Evolutionary conservation across 495 filamentous ascomycete genomes (phyloP).

Genomic region (Amniculicola lignicola): DNA sequence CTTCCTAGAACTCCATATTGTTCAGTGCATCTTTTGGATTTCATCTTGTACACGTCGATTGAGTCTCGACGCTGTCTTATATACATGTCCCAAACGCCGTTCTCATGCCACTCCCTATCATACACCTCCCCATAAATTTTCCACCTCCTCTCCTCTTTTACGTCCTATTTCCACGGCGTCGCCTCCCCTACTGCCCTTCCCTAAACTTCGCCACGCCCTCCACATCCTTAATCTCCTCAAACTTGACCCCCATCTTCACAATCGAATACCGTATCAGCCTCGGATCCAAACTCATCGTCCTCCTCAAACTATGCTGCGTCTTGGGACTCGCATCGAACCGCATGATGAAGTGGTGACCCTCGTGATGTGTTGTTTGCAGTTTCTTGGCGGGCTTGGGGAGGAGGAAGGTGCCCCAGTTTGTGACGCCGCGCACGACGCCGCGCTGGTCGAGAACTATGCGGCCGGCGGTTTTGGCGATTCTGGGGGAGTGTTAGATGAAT

Average conservation of each 20-base stretch:
- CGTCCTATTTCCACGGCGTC: not conserved
- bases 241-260: conserved; percentile 80
- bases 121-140: conserved; percentile 4
- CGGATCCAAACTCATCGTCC: conserved; percentile 81
- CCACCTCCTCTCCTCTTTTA: not conserved
- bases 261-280: conserved; percentile 81
- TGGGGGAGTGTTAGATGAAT: conserved; percentile 40
- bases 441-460: conserved; percentile 74
- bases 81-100: no score
- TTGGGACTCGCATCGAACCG: conserved; percentile 75
- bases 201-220: conserved; percentile 52
- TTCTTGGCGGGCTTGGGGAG: conserved; percentile 69
- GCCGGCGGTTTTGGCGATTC: conserved; percentile 86
- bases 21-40: no score
- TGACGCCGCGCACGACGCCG: conserved; percentile 87
- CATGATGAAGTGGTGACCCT: conserved; percentile 96
- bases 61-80: no score
- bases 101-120: no score
- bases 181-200: no score
- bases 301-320: conserved; percentile 68
- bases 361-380: conserved; percentile 74
- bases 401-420: conserved; percentile 89
- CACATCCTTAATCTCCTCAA: conserved; percentile 65
- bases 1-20: no score
- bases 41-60: no score